These are phyloP conservation scores for Forsythia suspensa DNA, from an alignment of 257 asterid species.

Conservation along the genomic window DNA sequence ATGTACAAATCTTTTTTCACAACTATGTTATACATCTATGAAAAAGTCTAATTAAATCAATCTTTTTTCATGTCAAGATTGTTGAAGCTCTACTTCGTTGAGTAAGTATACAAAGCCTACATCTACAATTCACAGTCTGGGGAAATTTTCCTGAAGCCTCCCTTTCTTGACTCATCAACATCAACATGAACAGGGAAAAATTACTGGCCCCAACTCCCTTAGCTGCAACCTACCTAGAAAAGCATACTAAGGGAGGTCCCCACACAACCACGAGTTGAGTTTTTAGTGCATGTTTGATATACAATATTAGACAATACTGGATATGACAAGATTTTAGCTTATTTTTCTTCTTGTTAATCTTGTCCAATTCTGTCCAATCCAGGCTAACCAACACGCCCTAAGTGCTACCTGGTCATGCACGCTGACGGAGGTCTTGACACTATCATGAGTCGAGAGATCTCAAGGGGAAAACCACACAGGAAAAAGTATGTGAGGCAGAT, in stretches of 20 bases:
- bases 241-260: neutral
- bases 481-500: slow-evolving; percentile 14
- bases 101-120: slow-evolving; percentile 26
- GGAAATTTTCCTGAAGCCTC: slow-evolving; percentile 15
- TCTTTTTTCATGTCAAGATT: slow-evolving; percentile 5
- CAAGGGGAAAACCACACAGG: slow-evolving; percentile 11
- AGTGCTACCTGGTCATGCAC: slow-evolving; percentile 19
- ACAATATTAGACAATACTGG: no score
- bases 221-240: slow-evolving; percentile 24
- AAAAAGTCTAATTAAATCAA: neutral
- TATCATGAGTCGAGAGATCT: slow-evolving; percentile 1
- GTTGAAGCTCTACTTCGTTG: slow-evolving; percentile 21
- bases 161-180: slow-evolving; percentile 14
- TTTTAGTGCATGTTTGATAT: neutral
- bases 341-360: neutral
- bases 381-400: neutral
- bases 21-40: neutral
- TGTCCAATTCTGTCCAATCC: neutral
- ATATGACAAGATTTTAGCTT: neutral
- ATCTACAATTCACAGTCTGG: slow-evolving; percentile 27
- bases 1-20: neutral
- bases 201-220: slow-evolving; percentile 26
- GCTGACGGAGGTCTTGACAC: neutral
- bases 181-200: slow-evolving; percentile 12
- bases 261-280: neutral